Conservation (phyloP, 1,139 yeast species). For the Lodderomyces pseudojiufengensis region DNA sequence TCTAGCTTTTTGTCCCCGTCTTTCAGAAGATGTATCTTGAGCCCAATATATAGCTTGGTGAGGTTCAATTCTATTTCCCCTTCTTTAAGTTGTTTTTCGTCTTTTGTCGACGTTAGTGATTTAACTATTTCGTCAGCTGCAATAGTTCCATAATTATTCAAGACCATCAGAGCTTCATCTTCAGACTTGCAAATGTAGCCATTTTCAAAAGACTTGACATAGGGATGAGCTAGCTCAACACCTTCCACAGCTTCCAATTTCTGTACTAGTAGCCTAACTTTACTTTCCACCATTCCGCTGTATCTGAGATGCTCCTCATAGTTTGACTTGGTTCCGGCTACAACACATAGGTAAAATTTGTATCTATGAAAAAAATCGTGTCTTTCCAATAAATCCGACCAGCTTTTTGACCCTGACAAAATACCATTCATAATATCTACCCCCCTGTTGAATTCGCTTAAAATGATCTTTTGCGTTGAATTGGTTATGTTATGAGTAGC, state of each 20-base stretch:
- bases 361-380: conserved; percentile 81
- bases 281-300: conserved; percentile 82
- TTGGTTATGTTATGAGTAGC: conserved; percentile 93
- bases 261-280: conserved; percentile 71
- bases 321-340: conserved; percentile 86
- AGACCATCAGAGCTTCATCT: conserved; percentile 45
- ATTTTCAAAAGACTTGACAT: conserved; percentile 44
- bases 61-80: conserved; percentile 43
- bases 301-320: too few relatives aligned
- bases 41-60: conserved; percentile 77
- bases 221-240: conserved; percentile 84
- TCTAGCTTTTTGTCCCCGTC: conserved; percentile 66
- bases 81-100: conserved; percentile 11
- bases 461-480: conserved; percentile 78
- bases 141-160: conserved; percentile 53
- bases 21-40: conserved; percentile 52
- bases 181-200: conserved; percentile 50
- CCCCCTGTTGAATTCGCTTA: conserved; percentile 75
- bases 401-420: conserved; percentile 54
- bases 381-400: conserved; percentile 73
- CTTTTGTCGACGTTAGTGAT: not conserved
- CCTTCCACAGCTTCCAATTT: conserved; percentile 78
- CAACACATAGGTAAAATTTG: conserved; percentile 80
- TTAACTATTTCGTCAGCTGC: conserved; percentile 33
- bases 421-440: conserved; percentile 69